These are phyloP conservation scores for Eragrostis nindensis DNA, from an alignment of 176 grass and related monocot species.

Conservation along the genomic window DNA sequence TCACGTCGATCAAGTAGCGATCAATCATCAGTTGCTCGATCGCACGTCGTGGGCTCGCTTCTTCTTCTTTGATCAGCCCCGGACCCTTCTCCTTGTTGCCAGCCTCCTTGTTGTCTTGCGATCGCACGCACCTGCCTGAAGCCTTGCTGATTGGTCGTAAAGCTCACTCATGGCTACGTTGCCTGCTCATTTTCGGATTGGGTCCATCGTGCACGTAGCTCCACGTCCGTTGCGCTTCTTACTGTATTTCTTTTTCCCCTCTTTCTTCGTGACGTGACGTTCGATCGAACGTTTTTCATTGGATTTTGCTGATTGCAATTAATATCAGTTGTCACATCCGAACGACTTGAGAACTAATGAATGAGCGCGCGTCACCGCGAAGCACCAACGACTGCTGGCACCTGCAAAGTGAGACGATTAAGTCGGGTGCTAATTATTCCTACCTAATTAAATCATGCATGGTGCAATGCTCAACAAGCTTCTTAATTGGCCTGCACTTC, in stretches of 20 bases:
- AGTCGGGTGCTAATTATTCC: neutral
- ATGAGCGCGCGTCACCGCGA: neutral
- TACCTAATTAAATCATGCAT: neutral
- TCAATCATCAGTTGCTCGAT: neutral
- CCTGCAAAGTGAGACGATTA: neutral
- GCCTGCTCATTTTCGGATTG: conserved; percentile 51
- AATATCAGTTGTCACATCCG: neutral
- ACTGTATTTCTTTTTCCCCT: neutral
- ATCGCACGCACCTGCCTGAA: neutral
- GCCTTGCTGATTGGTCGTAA: conserved; percentile 35
- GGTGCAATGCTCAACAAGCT: neutral
- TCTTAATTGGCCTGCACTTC: neutral
- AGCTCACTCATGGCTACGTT: conserved; percentile 43
- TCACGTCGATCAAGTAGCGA: conserved; percentile 8
- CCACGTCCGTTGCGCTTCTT: neutral
- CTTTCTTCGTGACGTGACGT: conserved; percentile 4
- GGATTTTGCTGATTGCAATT: neutral
- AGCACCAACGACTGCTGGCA: neutral
- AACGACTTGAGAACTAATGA: neutral
- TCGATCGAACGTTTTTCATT: neutral
- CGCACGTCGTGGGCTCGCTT: neutral
- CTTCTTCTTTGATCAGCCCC: neutral
- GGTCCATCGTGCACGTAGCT: conserved; percentile 19
- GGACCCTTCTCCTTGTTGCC: conserved; percentile 34
- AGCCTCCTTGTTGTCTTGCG: conserved; percentile 55